Evolutionary conservation across 768 basidiomycete species (phyloP).

Genomic region (Mycena crocata): DNA sequence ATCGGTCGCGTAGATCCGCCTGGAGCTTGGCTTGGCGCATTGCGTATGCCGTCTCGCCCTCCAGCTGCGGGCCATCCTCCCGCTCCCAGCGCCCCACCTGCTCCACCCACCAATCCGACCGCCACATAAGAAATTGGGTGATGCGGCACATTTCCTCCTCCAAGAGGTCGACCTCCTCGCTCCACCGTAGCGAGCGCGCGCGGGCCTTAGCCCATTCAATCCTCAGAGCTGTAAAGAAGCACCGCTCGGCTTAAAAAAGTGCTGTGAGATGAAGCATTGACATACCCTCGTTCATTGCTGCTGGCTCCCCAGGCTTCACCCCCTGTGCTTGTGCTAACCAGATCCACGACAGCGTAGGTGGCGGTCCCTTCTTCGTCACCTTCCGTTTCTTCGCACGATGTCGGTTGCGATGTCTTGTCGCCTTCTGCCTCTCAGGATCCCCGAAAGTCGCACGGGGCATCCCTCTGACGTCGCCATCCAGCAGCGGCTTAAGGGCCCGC

Average conservation of each 20-base stretch:
- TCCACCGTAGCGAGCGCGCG: constrained; percentile 34
- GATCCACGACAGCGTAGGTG: not conserved
- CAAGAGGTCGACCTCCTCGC: constrained; percentile 36
- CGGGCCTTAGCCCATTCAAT: constrained; percentile 38
- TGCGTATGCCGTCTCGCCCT: not conserved
- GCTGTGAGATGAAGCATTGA: no score
- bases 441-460: constrained; percentile 25
- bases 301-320: constrained; percentile 1
- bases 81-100: not conserved
- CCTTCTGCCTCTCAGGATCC: not conserved
- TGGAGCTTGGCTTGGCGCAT: not conserved
- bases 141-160: constrained; percentile 40
- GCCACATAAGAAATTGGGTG: no score
- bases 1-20: not conserved
- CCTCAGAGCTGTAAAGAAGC: no score
- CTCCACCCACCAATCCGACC: not conserved
- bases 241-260: no score
- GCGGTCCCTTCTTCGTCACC: not conserved
- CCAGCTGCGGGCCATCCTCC: not conserved
- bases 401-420: not conserved
- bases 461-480: constrained; percentile 30
- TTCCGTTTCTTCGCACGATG: not conserved
- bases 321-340: not conserved
- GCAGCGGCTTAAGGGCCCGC: constrained; percentile 15
- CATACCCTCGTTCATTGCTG: no score